Base-by-base conservation (phyloP, 176 grass and related monocot species). In the Oryza coarctata region DNA sequence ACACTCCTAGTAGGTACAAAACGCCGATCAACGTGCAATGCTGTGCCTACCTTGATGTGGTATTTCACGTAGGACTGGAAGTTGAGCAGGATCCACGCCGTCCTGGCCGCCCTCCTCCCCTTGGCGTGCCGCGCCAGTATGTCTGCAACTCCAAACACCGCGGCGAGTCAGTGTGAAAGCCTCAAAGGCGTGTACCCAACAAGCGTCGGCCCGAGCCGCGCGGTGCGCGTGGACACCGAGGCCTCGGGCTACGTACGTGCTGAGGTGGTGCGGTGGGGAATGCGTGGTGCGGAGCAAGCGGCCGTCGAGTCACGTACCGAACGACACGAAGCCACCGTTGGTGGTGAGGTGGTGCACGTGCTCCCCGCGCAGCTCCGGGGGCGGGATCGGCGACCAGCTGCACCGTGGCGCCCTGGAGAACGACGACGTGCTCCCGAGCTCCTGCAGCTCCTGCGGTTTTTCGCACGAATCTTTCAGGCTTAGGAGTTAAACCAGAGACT, bases 271-370 rank as follows among this genome's bases (percentile, higher is more conserved):
- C 47, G 47, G 6, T 0, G 47, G 18, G 3, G 41, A 1, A 1
- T 33, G 32, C 3, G 1, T 2, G 41, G 13, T 45, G 43, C 43
- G 43, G 43, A 3, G 43, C 12, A 45, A 45, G 41, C 11, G 41
- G 13, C 41, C 43, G 43, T 13, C n/a, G n/a, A n/a, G n/a, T n/a
- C 10, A 74, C 70, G 27, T 86, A 90, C 96, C 96, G 62, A 98
- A 88, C 12, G 96, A 95, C 20, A 93, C 84, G 72, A 99, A 99
- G 68, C 96, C 93, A 60, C 96, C 96, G 78, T 95, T 99, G 82
- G 96, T 91, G 65, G 93, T 88, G 68, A 99, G 76, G 90, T 82
- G 75, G 29, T 92, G 78, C 11, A 95, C 88, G 75, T 47, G 18
- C 82, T 99, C 93, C 55, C 93, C 87, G 6, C 96, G 90, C 82